Evolutionary conservation across 805 yeast species (phyloP).

Genomic region (Saccharomycopsis lassenensis): DNA sequence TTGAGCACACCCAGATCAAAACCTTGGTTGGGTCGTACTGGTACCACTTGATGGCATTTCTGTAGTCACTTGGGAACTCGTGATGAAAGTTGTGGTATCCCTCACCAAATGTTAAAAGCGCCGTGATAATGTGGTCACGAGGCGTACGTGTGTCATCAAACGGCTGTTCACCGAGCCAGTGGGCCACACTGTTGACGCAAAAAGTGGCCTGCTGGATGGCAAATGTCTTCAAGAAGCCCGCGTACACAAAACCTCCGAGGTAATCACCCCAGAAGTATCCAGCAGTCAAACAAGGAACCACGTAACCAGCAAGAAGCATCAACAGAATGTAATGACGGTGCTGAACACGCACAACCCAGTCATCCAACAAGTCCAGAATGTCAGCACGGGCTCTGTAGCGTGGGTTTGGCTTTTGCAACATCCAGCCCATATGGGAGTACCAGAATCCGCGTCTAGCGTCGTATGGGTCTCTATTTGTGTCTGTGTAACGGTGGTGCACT

Average conservation of each 20-base stretch:
- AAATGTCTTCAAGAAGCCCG: slow-evolving; percentile 59
- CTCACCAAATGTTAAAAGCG: slow-evolving; percentile 78
- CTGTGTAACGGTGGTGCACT: slow-evolving; percentile 80
- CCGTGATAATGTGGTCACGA: slow-evolving; percentile 71
- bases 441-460: slow-evolving; percentile 79
- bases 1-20: slow-evolving; percentile 45
- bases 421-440: slow-evolving; percentile 83
- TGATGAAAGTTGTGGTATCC: slow-evolving; percentile 89
- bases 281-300: slow-evolving; percentile 50
- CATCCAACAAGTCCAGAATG: slow-evolving; percentile 66
- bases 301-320: slow-evolving; percentile 50
- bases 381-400: slow-evolving; percentile 74
- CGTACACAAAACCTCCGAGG: slow-evolving; percentile 66
- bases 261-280: slow-evolving; percentile 49
- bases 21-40: slow-evolving; percentile 79
- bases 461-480: slow-evolving; percentile 73
- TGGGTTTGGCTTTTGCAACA: slow-evolving; percentile 72
- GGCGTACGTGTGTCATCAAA: slow-evolving; percentile 84
- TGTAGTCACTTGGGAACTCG: slow-evolving; percentile 81
- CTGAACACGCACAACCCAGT: slow-evolving; percentile 72
- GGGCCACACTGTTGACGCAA: slow-evolving; percentile 79
- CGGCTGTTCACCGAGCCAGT: slow-evolving; percentile 79
- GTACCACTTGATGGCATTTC: slow-evolving; percentile 81
- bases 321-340: slow-evolving; percentile 63
- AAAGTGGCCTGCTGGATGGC: slow-evolving; percentile 77